Conservation (phyloP, 345 rosid species). For the Firmiana major region DNA sequence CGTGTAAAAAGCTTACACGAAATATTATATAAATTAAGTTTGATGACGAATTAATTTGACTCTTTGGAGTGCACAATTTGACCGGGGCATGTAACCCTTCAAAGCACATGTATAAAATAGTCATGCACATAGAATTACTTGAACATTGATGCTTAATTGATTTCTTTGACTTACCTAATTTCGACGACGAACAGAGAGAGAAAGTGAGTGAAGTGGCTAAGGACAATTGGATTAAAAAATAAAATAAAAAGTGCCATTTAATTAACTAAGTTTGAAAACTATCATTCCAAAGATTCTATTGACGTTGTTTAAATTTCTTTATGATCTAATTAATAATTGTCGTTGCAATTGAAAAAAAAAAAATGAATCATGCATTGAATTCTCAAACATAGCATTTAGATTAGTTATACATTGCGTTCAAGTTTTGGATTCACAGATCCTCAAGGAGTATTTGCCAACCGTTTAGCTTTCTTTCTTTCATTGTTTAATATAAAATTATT, state of each 20-base stretch:
- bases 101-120: neutral
- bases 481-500: neutral
- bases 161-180: neutral
- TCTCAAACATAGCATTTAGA: too few species aligned
- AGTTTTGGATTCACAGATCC: neutral
- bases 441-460: neutral
- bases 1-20: neutral
- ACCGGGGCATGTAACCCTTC: neutral
- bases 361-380: too few species aligned
- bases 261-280: neutral
- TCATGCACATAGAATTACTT: neutral
- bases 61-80: neutral
- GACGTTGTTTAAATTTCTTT: too few species aligned
- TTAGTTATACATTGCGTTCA: neutral
- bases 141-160: neutral
- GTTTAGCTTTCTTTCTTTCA: neutral
- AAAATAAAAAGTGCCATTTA: neutral
- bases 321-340: neutral
- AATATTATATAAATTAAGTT: neutral
- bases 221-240: neutral
- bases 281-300: neutral
- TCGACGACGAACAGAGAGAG: too few species aligned
- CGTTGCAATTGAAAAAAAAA: too few species aligned
- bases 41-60: slow-evolving; percentile 2
- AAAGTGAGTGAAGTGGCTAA: too few species aligned